Percentiles rank a stretch among this genome's conserved stretches.
phyloP scores from a whole-genome alignment of 2,329 filamentous ascomycete genomes.

The Trichoderma atroviride region DNA sequence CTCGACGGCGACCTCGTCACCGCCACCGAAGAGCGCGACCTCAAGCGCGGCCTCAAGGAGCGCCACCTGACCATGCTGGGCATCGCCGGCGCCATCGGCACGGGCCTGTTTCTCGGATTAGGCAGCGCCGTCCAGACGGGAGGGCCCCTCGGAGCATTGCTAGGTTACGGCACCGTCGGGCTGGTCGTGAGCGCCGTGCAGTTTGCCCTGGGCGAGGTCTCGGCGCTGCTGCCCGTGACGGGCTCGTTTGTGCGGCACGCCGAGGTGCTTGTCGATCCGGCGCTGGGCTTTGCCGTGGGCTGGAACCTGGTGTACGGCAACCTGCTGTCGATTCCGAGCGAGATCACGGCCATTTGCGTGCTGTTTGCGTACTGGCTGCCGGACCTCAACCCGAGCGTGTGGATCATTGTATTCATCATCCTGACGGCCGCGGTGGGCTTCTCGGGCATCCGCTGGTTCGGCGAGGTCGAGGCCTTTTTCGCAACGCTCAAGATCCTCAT shows the following conservation, averaged over 20 bases:
- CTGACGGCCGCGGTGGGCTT: slow-evolving; percentile 60
- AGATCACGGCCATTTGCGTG: slow-evolving; percentile 65
- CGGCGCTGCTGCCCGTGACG: slow-evolving; percentile 63
- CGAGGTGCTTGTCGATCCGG: slow-evolving; percentile 63
- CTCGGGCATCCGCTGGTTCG: slow-evolving; percentile 60
- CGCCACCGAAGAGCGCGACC: slow-evolving; percentile 51
- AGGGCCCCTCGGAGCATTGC: slow-evolving; percentile 51
- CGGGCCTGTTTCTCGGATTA: slow-evolving; percentile 62
- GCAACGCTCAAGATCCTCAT: slow-evolving; percentile 61
- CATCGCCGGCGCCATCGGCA: slow-evolving; percentile 64
- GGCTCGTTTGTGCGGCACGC: slow-evolving; percentile 64
- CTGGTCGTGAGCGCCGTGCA: slow-evolving; percentile 60
- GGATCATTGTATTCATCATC: slow-evolving; percentile 53
- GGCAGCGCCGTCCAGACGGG: slow-evolving; percentile 56
- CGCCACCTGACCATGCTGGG: slow-evolving; percentile 63
- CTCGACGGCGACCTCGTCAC: slow-evolving; percentile 50
- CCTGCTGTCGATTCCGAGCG: slow-evolving; percentile 56
- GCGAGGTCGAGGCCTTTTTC: slow-evolving; percentile 60
- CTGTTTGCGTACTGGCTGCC: slow-evolving; percentile 64
- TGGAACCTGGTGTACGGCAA: slow-evolving; percentile 61
- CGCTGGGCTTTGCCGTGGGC: slow-evolving; percentile 58
- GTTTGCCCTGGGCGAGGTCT: slow-evolving; percentile 62
- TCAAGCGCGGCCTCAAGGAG: slow-evolving; percentile 45
- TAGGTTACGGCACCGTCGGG: slow-evolving; percentile 60
- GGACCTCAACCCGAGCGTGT: slow-evolving; percentile 55